phyloP scores from a whole-genome alignment of 108 stramenopile genomes.

The Nannochloropsis salina region DNA sequence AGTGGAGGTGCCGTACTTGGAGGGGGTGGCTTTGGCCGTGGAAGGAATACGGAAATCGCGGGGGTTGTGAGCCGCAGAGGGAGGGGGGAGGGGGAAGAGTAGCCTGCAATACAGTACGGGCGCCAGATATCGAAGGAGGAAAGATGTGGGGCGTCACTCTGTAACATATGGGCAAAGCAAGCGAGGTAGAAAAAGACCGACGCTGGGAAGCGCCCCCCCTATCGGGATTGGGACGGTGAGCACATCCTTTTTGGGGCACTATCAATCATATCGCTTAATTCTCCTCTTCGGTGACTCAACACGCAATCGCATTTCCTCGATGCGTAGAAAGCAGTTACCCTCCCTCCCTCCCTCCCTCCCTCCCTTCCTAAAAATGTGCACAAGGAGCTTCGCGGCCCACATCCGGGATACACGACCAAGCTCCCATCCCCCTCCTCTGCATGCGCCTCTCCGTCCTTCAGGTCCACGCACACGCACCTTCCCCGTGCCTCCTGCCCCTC shows the following conservation, averaged over 20 bases:
- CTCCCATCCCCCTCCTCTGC: not conserved
- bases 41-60: not conserved
- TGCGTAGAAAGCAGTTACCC: not conserved
- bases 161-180: too few relatives aligned
- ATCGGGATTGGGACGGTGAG: not conserved
- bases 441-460: not conserved
- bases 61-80: not conserved
- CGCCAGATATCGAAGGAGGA: too few relatives aligned
- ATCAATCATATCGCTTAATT: not conserved
- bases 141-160: too few relatives aligned
- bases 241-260: not conserved
- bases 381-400: not conserved
- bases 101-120: not conserved
- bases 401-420: not conserved
- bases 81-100: not conserved
- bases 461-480: not conserved
- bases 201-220: not conserved
- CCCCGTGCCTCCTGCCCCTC: not conserved
- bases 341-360: not conserved
- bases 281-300: slow-evolving; percentile 17
- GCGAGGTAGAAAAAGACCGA: not conserved
- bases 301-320: slow-evolving; percentile 33
- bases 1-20: slow-evolving; percentile 2
- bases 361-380: not conserved
- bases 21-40: not conserved